Conservation (phyloP, 2,329 filamentous ascomycete species). For the Corinectria fuckeliana region DNA sequence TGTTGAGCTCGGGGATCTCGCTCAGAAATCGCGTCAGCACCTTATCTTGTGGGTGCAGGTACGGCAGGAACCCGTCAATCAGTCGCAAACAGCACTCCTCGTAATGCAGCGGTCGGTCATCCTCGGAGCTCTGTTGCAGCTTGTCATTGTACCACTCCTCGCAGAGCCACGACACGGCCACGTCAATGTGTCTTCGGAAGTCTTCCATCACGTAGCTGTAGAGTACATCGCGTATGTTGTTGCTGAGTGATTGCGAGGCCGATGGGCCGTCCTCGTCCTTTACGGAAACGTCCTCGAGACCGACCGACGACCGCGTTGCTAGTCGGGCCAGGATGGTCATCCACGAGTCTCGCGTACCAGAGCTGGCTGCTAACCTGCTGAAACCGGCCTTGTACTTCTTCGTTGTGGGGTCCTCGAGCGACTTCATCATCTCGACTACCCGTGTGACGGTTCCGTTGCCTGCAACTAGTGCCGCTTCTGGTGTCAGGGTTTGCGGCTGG, state of each 20-base stretch:
- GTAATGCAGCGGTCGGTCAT: constrained; percentile 69
- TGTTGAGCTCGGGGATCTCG: constrained; percentile 83
- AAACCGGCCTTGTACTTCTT: constrained; percentile 76
- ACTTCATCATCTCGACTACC: constrained; percentile 79
- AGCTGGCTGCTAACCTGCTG: constrained; percentile 81
- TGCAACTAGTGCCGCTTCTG: constrained; percentile 74
- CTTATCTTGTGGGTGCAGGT: constrained; percentile 90
- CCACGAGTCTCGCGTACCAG: constrained; percentile 88
- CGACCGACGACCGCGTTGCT: constrained; percentile 78
- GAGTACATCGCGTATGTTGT: constrained; percentile 79
- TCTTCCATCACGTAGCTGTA: constrained; percentile 90
- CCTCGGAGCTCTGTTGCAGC: constrained; percentile 50
- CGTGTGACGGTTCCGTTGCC: constrained; percentile 77
- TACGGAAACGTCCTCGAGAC: constrained; percentile 66
- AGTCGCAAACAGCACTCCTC: constrained; percentile 79
- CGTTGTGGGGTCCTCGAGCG: constrained; percentile 69
- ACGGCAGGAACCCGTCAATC: constrained; percentile 88
- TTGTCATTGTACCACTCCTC: constrained; percentile 98
- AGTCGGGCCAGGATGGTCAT: constrained; percentile 85
- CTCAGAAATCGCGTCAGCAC: constrained; percentile 89
- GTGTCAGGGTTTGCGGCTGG: constrained; percentile 74
- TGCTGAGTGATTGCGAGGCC: constrained; percentile 58
- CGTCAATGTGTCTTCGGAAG: constrained; percentile 86
- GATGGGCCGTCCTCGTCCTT: constrained; percentile 61
- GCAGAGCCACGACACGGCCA: constrained; percentile 91